A percentile compares a stretch with the other conserved stretches of the same genome.
phyloP scores from a whole-genome alignment of 371 early-diverging fungal genomes.

The Mucor piriformis region DNA sequence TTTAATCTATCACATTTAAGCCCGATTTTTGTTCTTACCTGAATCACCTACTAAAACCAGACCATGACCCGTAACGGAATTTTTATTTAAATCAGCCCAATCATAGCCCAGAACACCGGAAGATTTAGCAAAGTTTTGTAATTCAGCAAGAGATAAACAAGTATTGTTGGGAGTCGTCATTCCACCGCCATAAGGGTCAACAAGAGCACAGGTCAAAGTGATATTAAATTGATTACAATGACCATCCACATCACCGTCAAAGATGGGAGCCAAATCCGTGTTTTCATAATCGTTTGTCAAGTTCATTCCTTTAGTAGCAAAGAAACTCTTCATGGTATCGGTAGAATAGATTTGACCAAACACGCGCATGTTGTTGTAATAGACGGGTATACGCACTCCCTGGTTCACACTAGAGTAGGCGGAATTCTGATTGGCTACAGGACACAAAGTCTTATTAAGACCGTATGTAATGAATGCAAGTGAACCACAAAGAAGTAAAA shows the following conservation, averaged over 20 bases:
- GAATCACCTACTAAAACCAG: slow-evolving; percentile 54
- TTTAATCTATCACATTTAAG: neutral
- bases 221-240: slow-evolving; percentile 38
- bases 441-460: slow-evolving; percentile 56
- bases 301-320: slow-evolving; percentile 40
- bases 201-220: slow-evolving; percentile 29
- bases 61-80: slow-evolving; percentile 21
- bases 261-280: slow-evolving; percentile 53
- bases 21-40: slow-evolving; percentile 31
- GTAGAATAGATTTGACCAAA: slow-evolving; percentile 52
- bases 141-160: slow-evolving; percentile 40
- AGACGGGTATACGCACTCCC: slow-evolving; percentile 39
- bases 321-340: slow-evolving; percentile 38
- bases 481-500: slow-evolving; percentile 56
- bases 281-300: slow-evolving; percentile 54
- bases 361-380: slow-evolving; percentile 47
- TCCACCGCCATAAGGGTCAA: slow-evolving; percentile 54
- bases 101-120: slow-evolving; percentile 36
- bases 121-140: slow-evolving; percentile 26
- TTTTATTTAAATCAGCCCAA: slow-evolving; percentile 45
- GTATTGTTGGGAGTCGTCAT: slow-evolving; percentile 26
- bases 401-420: slow-evolving; percentile 21
- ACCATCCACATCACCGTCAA: slow-evolving; percentile 43
- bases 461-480: slow-evolving; percentile 73
- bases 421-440: slow-evolving; percentile 18